Conservation (phyloP, 805 yeast species). For the Grigorovia yakushimaensis region DNA sequence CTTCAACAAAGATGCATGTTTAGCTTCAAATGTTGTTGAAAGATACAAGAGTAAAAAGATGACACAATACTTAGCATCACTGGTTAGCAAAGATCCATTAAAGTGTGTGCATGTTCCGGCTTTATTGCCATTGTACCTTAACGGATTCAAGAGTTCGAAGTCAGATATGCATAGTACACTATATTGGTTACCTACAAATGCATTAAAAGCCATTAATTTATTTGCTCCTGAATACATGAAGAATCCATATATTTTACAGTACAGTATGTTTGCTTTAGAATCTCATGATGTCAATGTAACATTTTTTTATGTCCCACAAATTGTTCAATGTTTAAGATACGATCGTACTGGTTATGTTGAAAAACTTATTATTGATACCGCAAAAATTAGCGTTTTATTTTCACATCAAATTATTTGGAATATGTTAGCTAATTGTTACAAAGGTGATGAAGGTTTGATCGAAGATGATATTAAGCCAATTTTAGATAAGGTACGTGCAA, state of each 20-base stretch:
- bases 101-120: constrained; percentile 26
- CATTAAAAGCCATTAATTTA: constrained; percentile 75
- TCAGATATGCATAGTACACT: constrained; percentile 31
- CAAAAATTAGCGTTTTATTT: constrained; percentile 79
- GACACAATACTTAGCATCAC: constrained; percentile 31
- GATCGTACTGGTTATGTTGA: constrained; percentile 81
- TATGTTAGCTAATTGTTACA: constrained; percentile 84
- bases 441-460: constrained; percentile 74
- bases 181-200: constrained; percentile 70
- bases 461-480: constrained; percentile 80
- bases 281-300: constrained; percentile 78
- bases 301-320: constrained; percentile 95
- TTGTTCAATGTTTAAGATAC: constrained; percentile 83
- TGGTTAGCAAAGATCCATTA: constrained; percentile 50
- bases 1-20: constrained; percentile 54
- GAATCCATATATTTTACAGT: constrained; percentile 67
- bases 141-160: constrained; percentile 2
- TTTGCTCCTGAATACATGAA: constrained; percentile 65
- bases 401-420: constrained; percentile 99
- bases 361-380: constrained; percentile 83
- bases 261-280: constrained; percentile 82
- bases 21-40: constrained; percentile 62
- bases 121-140: constrained; percentile 13
- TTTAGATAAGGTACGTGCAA: constrained; percentile 59
- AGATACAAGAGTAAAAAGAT: constrained; percentile 34